Conservation (phyloP, 169 alveolate genomes). For the Toxoplasma gondii region DNA sequence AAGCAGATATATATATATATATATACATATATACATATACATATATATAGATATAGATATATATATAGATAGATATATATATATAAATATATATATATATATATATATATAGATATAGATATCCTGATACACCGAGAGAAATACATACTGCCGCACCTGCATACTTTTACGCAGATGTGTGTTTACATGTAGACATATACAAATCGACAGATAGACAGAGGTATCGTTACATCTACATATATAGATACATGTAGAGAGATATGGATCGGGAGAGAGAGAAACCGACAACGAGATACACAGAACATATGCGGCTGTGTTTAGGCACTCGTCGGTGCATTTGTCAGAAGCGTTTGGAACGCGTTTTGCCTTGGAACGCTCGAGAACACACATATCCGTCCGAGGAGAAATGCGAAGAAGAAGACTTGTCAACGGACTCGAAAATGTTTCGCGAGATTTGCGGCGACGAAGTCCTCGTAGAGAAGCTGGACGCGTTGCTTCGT, state of each 20-base stretch:
- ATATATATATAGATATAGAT: not conserved
- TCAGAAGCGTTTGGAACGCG: too few relatives aligned
- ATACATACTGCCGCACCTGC: not conserved
- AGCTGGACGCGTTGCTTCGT: conserved; percentile 87
- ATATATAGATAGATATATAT: not conserved
- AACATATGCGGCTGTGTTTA: too few relatives aligned
- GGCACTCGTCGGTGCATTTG: too few relatives aligned
- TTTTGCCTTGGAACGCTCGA: too few relatives aligned
- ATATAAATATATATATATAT: not conserved
- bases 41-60: not conserved
- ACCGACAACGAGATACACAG: too few relatives aligned
- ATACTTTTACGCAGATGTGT: not conserved
- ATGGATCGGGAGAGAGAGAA: not conserved
- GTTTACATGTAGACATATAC: not conserved
- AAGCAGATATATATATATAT: not conserved
- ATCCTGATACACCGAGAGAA: not conserved
- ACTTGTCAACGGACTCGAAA: conserved; percentile 14
- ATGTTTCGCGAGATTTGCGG: not conserved
- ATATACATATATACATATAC: not conserved
- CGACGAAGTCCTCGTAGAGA: conserved; percentile 49
- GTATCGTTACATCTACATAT: too few relatives aligned
- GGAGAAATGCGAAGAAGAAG: not conserved
- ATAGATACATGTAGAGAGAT: too few relatives aligned
- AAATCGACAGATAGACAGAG: not conserved
- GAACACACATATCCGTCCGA: too few relatives aligned